Evolutionary conservation across 1,139 yeast genomes (phyloP), one percentile per base, ranked within the genome.

Genomic region (Fermentozyma sake): DNA sequence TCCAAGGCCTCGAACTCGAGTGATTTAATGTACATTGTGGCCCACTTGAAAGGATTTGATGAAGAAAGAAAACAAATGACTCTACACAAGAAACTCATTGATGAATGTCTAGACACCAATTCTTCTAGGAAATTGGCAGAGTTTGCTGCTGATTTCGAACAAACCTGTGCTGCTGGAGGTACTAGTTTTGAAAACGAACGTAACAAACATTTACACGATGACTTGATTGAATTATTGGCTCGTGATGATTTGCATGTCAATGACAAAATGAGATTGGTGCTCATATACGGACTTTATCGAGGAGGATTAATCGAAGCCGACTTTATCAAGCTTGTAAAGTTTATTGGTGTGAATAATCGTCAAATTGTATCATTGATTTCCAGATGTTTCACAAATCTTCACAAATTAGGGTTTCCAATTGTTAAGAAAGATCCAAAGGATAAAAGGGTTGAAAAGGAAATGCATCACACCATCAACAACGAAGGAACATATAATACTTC

Each of bases 241-340:
- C 57, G 79, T 39, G 61, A 68, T 29, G 68, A 64, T 28, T 61
- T 76, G 28, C 64, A 61, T 14, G 61, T 68, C 13, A 67, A 71
- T 25, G 93, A 86, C 44, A 85, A 85, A 48, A 65, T 86, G 39
- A 71, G 98, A 36, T 63, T 84, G 23, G 72, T 91, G n/a, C 62
- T 85, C 16, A 60, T 83, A 4, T 91, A 91, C 53, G 82, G 89
- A 1, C 55, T 87, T 20, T 83, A 79, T 52, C 68, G 97, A 40
- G 91, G 93, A 4, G 98, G 99, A 0, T 61, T 91, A 16, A 68
- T 85, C 11, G 81, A 79, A 41, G 52, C 68, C 6, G 99, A 91
- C 58, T 75, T 82, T 39, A 58, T 62, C 28, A 87, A 91, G 47
- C 57, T 91, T 23, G 70, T 79, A 25, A 60, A 68, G 30, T 93